Evolutionary conservation across 768 basidiomycete genomes (phyloP).

Genomic region (Hericium rajendrae): DNA sequence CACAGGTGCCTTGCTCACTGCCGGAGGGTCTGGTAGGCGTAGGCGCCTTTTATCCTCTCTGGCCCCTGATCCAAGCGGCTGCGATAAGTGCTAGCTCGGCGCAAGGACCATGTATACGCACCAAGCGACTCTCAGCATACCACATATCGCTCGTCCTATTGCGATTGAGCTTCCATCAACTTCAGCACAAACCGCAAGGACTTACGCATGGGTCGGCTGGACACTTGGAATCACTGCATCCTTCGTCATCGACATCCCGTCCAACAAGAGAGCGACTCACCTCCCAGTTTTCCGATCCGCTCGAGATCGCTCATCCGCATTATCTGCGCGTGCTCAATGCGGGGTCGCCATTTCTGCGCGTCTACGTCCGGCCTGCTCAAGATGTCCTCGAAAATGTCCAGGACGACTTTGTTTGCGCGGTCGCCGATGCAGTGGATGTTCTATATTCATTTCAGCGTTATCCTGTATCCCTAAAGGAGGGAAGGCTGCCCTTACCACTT

Average conservation of each 20-base stretch:
- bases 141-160: conserved; percentile 80
- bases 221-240: conserved; percentile 82
- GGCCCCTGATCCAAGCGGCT: conserved; percentile 44
- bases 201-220: conserved; percentile 86
- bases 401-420: conserved; percentile 70
- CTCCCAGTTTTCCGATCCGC: conserved; percentile 62
- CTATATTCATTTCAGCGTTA: conserved; percentile 29
- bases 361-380: conserved; percentile 18
- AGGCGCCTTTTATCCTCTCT: conserved; percentile 77
- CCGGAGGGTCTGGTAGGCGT: conserved; percentile 78
- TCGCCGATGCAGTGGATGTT: conserved; percentile 89
- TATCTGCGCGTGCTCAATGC: conserved; percentile 93
- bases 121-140: conserved; percentile 80
- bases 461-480: not conserved
- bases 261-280: conserved; percentile 29
- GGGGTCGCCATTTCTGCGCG: conserved; percentile 47
- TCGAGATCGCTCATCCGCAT: conserved; percentile 60
- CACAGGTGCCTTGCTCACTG: conserved; percentile 32
- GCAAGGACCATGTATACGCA: conserved; percentile 20
- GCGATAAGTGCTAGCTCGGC: not conserved
- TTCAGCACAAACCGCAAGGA: conserved; percentile 2
- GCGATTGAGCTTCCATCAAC: not conserved
- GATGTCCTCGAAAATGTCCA: conserved; percentile 74
- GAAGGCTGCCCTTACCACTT: conserved; percentile 50
- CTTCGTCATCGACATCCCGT: not conserved